Conservation (phyloP, 2,329 filamentous ascomycete species). For the Mycosphaerella sp. region DNA sequence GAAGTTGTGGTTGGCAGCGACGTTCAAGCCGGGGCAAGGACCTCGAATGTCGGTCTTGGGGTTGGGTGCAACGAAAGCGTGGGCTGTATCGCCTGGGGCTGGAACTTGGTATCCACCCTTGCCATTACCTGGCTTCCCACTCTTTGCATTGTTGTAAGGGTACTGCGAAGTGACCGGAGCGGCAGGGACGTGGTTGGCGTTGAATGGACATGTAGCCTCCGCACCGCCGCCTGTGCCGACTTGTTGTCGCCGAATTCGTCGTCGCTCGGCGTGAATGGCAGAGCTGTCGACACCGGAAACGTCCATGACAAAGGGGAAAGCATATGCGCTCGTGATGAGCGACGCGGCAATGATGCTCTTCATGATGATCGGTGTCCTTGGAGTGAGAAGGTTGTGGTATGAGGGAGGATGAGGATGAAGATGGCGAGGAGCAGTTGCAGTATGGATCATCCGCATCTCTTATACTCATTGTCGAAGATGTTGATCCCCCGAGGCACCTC, state of each 20-base stretch:
- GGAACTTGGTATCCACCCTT: conserved; percentile 43
- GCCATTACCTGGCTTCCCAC: conserved; percentile 38
- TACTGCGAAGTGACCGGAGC: conserved; percentile 30
- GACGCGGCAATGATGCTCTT: conserved; percentile 23
- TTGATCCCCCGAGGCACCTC: conserved; percentile 7
- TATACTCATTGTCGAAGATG: not conserved
- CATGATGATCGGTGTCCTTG: conserved; percentile 16
- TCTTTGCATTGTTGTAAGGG: conserved; percentile 41
- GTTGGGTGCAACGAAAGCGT: conserved; percentile 35
- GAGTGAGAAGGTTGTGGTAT: not conserved
- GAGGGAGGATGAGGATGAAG: not conserved
- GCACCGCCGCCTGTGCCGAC: conserved; percentile 21
- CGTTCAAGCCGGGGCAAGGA: conserved; percentile 18
- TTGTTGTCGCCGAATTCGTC: conserved; percentile 13
- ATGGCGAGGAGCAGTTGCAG: not conserved
- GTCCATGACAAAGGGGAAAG: conserved; percentile 38
- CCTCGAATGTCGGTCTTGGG: conserved; percentile 37
- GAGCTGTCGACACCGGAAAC: conserved; percentile 35
- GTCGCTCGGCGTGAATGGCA: conserved; percentile 10
- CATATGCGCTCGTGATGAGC: conserved; percentile 23
- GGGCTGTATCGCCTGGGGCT: conserved; percentile 37
- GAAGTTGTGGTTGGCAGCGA: conserved; percentile 34
- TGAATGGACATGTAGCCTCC: conserved; percentile 35
- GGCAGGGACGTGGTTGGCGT: conserved; percentile 36
- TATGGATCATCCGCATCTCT: conserved; percentile 5